Conservation (phyloP, 768 basidiomycete species). For the Mycena latifolia region DNA sequence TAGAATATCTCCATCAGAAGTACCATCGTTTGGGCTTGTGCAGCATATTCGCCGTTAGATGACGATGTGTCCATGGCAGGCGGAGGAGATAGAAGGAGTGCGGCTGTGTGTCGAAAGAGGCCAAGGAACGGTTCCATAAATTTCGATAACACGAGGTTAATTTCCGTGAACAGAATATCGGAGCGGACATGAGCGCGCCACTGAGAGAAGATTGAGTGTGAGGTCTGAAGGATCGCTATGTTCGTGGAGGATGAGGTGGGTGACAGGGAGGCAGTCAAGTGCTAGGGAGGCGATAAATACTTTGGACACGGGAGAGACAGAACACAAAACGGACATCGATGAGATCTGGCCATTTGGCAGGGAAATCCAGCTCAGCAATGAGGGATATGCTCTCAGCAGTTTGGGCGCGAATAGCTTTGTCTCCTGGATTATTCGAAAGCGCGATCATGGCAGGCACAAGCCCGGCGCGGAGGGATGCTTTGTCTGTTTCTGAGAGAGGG, state of each 20-base stretch:
- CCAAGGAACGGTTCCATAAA: conserved; percentile 89
- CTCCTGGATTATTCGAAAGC: conserved; percentile 73
- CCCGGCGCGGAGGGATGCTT: conserved; percentile 75
- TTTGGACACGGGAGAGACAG: conserved; percentile 3
- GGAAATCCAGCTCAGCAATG: conserved; percentile 94
- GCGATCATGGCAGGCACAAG: conserved; percentile 94
- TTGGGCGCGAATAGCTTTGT: conserved; percentile 83
- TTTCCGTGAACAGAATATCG: conserved; percentile 88
- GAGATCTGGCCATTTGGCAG: conserved; percentile 87
- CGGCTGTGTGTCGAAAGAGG: conserved; percentile 79
- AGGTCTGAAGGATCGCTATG: conserved; percentile 91
- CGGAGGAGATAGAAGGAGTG: conserved; percentile 60
- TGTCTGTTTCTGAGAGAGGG: conserved; percentile 79
- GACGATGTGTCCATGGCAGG: conserved; percentile 49
- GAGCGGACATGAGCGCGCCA: conserved; percentile 95
- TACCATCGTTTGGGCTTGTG: conserved; percentile 80
- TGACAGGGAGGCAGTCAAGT: conserved; percentile 89
- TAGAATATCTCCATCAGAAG: conserved; percentile 90
- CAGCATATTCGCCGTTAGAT: conserved; percentile 54
- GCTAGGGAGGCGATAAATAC: conserved; percentile 59
- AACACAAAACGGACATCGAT: conserved; percentile 78
- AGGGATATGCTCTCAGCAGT: conserved; percentile 94
- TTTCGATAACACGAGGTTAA: conserved; percentile 89
- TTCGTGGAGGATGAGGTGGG: conserved; percentile 86
- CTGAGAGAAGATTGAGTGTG: conserved; percentile 94